Evolutionary conservation across 2,329 filamentous ascomycete genomes (phyloP).

Genomic region (Penicillium glabrum): DNA sequence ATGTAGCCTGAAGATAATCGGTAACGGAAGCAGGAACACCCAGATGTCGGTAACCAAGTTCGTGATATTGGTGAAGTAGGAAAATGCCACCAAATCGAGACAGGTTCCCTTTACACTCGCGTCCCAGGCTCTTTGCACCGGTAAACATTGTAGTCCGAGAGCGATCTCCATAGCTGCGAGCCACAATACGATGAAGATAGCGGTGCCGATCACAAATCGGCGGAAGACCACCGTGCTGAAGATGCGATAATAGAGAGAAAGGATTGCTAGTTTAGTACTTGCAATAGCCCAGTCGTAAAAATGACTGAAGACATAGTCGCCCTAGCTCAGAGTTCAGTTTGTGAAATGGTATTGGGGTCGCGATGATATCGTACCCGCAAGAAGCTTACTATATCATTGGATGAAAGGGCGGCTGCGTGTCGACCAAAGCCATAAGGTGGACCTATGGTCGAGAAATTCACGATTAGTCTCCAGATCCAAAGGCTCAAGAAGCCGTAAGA

Average conservation of each 20-base stretch:
- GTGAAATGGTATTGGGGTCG: not conserved
- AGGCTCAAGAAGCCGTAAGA: not conserved
- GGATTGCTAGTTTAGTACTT: conserved; percentile 14
- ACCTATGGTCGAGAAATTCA: not conserved
- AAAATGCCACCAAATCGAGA: conserved; percentile 10
- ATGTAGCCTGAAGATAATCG: conserved; percentile 11
- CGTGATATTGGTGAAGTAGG: conserved; percentile 17
- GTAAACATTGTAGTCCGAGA: conserved; percentile 9
- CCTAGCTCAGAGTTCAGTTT: not conserved
- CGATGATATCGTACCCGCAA: conserved; percentile 6
- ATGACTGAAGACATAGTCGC: conserved; percentile 17
- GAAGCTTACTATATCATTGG: conserved; percentile 5
- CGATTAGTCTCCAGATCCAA: not conserved
- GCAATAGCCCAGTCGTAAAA: conserved; percentile 16
- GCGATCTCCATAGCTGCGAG: conserved; percentile 13
- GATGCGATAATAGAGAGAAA: conserved; percentile 15
- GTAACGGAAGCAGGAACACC: conserved; percentile 15
- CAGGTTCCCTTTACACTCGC: conserved; percentile 1
- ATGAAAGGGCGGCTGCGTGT: conserved; percentile 9
- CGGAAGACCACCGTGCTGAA: conserved; percentile 12
- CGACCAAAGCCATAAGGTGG: conserved; percentile 16
- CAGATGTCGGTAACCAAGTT: conserved; percentile 15
- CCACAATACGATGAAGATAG: conserved; percentile 10
- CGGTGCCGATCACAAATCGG: conserved; percentile 7
- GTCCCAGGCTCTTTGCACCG: conserved; percentile 12